phyloP scores from a whole-genome alignment of 345 rosid genomes.

The Eucalyptus cloeziana region DNA sequence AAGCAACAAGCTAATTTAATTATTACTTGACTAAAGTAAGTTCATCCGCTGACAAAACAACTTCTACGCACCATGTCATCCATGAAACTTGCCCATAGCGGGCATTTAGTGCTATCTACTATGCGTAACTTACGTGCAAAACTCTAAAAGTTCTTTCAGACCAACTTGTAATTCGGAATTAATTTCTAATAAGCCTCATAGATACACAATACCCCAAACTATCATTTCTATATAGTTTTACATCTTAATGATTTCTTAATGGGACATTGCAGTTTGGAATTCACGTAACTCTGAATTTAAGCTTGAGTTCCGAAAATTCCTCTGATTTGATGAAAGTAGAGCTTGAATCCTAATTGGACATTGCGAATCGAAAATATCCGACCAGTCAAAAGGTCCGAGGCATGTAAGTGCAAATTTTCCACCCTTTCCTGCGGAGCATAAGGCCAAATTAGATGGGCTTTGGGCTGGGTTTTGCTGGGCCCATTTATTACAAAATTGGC shows the following conservation, averaged over 20 bases:
- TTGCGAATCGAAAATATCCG: background rate
- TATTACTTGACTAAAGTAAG: background rate
- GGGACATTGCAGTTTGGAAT: background rate
- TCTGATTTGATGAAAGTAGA: background rate
- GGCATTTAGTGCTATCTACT: background rate
- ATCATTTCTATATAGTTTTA: background rate
- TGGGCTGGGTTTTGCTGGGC: background rate
- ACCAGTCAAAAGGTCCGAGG: background rate
- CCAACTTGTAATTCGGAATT: background rate
- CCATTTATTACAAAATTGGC: background rate
- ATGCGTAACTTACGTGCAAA: background rate
- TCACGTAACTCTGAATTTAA: background rate
- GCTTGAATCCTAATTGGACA: background rate
- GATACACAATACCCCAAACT: background rate
- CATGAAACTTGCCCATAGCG: background rate
- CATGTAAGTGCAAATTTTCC: background rate
- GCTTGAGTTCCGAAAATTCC: background rate
- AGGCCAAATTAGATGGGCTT: background rate
- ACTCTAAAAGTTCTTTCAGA: rapidly evolving
- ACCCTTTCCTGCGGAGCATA: background rate
- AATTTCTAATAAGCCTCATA: background rate
- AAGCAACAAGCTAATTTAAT: background rate
- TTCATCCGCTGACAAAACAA: background rate
- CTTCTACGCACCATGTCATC: rapidly evolving
- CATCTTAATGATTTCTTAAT: background rate